Conservation (phyloP, 208 protist species). For the Leishmania guyanensis region DNA sequence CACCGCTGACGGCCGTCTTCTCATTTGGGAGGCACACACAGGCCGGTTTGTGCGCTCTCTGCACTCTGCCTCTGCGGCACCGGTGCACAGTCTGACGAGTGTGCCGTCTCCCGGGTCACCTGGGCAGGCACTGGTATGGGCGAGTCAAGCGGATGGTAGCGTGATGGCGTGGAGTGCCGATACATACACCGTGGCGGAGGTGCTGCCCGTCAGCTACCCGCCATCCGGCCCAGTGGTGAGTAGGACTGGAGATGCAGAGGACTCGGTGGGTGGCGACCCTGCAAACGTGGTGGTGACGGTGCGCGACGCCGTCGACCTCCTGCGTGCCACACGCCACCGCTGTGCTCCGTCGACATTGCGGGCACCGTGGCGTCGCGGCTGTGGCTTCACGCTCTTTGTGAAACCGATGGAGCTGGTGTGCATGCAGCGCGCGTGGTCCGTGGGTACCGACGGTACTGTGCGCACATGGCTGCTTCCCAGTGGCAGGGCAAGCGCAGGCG, state of each 20-base stretch:
- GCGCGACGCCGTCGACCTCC: constrained; percentile 33
- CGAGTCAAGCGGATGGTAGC: constrained; percentile 44
- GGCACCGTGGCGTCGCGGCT: background rate
- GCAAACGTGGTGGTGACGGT: constrained; percentile 14
- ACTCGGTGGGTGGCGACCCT: background rate
- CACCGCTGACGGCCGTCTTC: constrained; percentile 32
- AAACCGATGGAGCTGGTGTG: constrained; percentile 42
- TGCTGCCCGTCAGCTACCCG: constrained; percentile 51
- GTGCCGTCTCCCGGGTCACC: background rate
- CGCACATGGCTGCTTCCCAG: constrained; percentile 56
- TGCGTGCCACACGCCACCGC: constrained; percentile 22
- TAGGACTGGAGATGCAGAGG: background rate
- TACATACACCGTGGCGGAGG: constrained; percentile 32
- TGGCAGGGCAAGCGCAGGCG: background rate
- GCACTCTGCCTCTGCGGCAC: constrained; percentile 18
- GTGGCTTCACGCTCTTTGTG: constrained; percentile 47
- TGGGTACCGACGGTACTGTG: constrained; percentile 59
- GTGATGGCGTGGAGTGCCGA: constrained; percentile 44
- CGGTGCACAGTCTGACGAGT: constrained; percentile 24
- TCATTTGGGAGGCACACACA: constrained; percentile 42
- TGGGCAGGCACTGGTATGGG: constrained; percentile 34
- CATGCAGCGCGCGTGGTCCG: constrained; percentile 52
- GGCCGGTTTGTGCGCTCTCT: constrained; percentile 36
- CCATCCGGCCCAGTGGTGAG: background rate
- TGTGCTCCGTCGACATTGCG: background rate